Base-by-base conservation (phyloP, 768 basidiomycete genomes). In the Xerocomellus intermedius region DNA sequence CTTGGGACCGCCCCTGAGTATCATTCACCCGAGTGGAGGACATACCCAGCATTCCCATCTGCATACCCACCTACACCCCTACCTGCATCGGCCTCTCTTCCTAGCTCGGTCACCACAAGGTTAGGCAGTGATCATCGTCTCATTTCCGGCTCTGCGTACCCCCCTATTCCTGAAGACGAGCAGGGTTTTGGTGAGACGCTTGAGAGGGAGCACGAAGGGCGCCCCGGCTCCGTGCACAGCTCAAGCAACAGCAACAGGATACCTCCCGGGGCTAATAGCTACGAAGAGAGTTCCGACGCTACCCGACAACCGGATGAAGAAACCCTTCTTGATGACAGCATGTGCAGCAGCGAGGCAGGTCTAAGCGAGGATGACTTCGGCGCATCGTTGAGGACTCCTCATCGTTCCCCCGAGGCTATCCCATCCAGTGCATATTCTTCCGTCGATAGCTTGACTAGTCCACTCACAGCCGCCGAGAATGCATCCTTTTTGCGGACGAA, bases 151-250 rank as follows among this genome's bases (percentile, higher is more conserved):
- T 13, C 55, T 41, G 19, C 64, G 53, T 65, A 70, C 49, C 59
- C 64, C 22, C 52, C 54, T 43, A 76, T 80, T 52, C 59, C 71
- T 35, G 80, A 82, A 64, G 76, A 78, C 22, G 60, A 57, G 30
- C 80, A 81, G 85, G 85, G 73, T 87, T 89, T 88, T 87, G 76
- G 67, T 58, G 66, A 66, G 82, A 83, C 79, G 86, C 85, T 87
- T 85, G 79, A 76, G 82, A 79, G 73, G 68, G 80, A 75, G 70
- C 81, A 76, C 79, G 80, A 82, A 79, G 67, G 69, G 68, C 77
- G 81, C 77, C 79, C 82, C 78, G 75, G 79, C 80, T 80, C 76
- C 71, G 80, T 75, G 71, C 70, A 73, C 66, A 74, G 71, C 82
- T 79, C 75, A 82, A 85, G 85, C 84, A 83, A 85, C 79, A 68